These are phyloP conservation scores for Quercus lobata DNA, from an alignment of 331 rosid genomes.

Conservation along the genomic window DNA sequence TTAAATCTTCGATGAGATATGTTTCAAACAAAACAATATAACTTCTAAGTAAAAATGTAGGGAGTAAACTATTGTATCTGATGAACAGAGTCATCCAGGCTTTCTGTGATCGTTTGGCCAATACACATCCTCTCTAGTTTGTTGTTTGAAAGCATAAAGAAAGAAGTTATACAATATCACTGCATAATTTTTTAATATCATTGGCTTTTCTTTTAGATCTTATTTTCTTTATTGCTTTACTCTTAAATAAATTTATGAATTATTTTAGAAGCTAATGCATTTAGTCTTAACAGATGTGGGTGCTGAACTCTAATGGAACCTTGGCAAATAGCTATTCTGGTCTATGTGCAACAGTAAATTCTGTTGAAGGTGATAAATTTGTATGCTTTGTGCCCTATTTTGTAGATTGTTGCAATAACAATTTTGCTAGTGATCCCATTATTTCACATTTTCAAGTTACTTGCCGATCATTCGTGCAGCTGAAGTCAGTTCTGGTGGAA, in stretches of 20 bases:
- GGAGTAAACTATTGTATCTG: background rate
- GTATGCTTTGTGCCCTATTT: background rate
- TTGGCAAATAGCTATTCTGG: constrained; percentile 77
- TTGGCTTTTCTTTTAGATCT: too few relatives aligned
- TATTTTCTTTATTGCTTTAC: too few relatives aligned
- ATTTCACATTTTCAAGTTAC: constrained; percentile 9
- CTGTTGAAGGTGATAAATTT: constrained; percentile 45
- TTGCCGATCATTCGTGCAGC: constrained; percentile 45
- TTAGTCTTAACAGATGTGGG: constrained; percentile 66
- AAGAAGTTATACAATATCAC: background rate
- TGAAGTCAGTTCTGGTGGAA: constrained; percentile 34
- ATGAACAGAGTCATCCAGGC: background rate
- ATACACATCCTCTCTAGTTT: background rate
- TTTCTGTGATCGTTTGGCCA: background rate
- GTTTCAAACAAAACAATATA: background rate
- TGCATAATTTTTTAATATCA: background rate
- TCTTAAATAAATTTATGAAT: background rate
- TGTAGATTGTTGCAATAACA: background rate
- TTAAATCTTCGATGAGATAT: background rate
- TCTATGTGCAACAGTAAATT: constrained; percentile 61
- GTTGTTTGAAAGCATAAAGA: background rate
- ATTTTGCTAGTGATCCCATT: background rate
- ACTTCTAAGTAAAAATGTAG: background rate
- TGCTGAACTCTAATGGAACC: constrained; percentile 66
- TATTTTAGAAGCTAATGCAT: constrained; percentile 29